Conservation (phyloP, 2,329 filamentous ascomycete genomes). For the Rhinocladiella similis region DNA sequence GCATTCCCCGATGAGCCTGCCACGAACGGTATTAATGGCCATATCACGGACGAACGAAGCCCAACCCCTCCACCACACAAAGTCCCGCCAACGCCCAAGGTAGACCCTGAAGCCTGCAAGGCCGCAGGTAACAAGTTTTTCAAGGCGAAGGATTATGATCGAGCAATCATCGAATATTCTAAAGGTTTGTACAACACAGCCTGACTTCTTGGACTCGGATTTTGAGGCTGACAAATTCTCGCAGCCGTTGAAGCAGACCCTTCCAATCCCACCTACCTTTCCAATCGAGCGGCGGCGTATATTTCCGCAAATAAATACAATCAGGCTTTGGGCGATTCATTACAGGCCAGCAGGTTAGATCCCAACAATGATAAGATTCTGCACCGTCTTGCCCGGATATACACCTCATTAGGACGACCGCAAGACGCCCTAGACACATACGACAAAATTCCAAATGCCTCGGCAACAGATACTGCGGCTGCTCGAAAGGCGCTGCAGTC, state of each 20-base stretch:
- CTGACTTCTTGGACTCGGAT: neutral
- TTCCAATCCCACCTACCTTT: conserved; percentile 82
- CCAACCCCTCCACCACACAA: conserved; percentile 49
- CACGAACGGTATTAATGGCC: conserved; percentile 30
- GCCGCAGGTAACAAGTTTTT: conserved; percentile 93
- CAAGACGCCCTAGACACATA: conserved; percentile 84
- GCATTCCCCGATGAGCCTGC: conserved; percentile 24
- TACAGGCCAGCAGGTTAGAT: conserved; percentile 77
- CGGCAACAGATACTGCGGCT: conserved; percentile 80
- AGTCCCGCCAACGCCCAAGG: conserved; percentile 50
- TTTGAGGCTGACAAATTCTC: conserved; percentile 24
- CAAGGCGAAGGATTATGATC: conserved; percentile 86
- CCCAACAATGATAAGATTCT: conserved; percentile 85
- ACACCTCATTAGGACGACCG: conserved; percentile 82
- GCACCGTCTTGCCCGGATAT: conserved; percentile 83
- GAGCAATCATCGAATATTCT: conserved; percentile 89
- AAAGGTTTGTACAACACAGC: conserved; percentile 65
- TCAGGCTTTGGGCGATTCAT: conserved; percentile 83
- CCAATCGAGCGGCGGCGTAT: conserved; percentile 91
- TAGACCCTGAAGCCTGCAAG: conserved; percentile 91
- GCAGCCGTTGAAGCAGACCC: conserved; percentile 86
- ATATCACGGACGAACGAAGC: conserved; percentile 36
- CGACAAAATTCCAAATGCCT: conserved; percentile 70
- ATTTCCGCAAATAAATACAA: conserved; percentile 82
- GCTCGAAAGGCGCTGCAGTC: conserved; percentile 71